A percentile compares a stretch with the other conserved stretches of the same genome.
phyloP scores from a whole-genome alignment of 164 flowering plant species.

The Buxus sempervirens region DNA sequence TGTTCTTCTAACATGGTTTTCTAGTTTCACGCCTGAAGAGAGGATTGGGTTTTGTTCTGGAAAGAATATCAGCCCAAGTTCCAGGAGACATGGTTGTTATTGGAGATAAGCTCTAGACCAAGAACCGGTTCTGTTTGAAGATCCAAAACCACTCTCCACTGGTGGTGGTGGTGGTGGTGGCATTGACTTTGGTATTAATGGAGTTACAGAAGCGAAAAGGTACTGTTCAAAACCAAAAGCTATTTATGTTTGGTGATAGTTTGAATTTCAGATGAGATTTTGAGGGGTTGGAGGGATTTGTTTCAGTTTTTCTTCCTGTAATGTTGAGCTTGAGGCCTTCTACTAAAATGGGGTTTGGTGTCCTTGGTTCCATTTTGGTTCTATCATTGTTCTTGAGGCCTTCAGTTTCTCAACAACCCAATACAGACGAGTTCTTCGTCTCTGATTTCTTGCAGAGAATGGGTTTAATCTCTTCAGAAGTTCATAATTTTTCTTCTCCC shows the following conservation, averaged over 20 bases:
- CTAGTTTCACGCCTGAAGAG: neutral
- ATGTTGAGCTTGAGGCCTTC: constrained; percentile 8
- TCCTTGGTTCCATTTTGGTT: constrained; percentile 32
- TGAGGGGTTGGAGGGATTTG: constrained; percentile 5
- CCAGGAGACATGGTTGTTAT: no score
- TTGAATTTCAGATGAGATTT: constrained; percentile 5
- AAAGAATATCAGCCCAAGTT: neutral
- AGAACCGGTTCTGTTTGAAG: neutral
- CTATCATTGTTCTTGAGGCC: constrained; percentile 43
- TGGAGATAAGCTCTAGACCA: neutral
- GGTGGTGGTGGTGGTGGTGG: neutral
- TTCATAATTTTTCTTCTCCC: neutral
- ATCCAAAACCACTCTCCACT: constrained; percentile 11
- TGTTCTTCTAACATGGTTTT: constrained; percentile 4
- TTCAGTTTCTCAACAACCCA: constrained; percentile 56
- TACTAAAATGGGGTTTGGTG: constrained; percentile 45
- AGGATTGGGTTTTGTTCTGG: constrained; percentile 11
- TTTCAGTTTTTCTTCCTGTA: constrained; percentile 5
- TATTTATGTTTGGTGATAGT: no score
- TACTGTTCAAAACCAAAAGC: no score
- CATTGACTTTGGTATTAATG: constrained; percentile 7
- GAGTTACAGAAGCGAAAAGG: no score
- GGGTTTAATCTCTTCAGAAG: constrained; percentile 24
- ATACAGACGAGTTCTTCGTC: constrained; percentile 71
- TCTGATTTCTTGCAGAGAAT: constrained; percentile 62